Percentiles rank a stretch among this genome's conserved stretches.
Conservation (phyloP, 2,329 filamentous ascomycete species). For the Ophiosphaerella herpotricha region DNA sequence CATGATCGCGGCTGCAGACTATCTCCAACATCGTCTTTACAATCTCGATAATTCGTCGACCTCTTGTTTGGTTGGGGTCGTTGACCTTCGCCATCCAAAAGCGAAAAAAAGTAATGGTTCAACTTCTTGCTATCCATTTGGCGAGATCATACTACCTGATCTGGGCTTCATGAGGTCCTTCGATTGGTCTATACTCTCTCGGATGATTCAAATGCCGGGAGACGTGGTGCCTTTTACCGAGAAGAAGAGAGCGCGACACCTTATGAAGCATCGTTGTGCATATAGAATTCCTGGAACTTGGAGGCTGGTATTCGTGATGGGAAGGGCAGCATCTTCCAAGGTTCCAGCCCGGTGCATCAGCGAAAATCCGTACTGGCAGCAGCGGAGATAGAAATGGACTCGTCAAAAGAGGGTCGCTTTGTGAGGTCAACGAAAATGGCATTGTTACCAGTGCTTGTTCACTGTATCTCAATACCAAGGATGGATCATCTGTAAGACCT, state of each 20-base stretch:
- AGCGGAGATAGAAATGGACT: not conserved
- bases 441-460: too few species aligned
- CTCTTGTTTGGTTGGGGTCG: not conserved
- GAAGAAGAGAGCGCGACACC: constrained; percentile 7
- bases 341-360: constrained; percentile 4
- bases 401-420: too few species aligned
- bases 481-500: too few species aligned
- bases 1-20: not conserved
- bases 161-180: constrained; percentile 6
- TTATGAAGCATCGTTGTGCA: constrained; percentile 8
- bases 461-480: too few species aligned
- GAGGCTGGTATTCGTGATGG: constrained; percentile 13
- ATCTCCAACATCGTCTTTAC: constrained; percentile 4
- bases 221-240: constrained; percentile 4
- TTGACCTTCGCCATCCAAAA: constrained; percentile 12
- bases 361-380: constrained; percentile 8
- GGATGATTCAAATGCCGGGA: constrained; percentile 7
- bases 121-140: not conserved
- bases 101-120: not conserved
- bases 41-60: constrained; percentile 7
- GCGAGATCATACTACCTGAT: constrained; percentile 5
- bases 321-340: constrained; percentile 5
- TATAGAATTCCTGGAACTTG: constrained; percentile 13
- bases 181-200: constrained; percentile 11
- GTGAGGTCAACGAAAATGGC: too few species aligned